A percentile compares a stretch with the other conserved stretches of the same genome.
These are phyloP conservation scores for Platanus orientalis DNA, from an alignment of 164 flowering plant genomes.

Conservation along the genomic window DNA sequence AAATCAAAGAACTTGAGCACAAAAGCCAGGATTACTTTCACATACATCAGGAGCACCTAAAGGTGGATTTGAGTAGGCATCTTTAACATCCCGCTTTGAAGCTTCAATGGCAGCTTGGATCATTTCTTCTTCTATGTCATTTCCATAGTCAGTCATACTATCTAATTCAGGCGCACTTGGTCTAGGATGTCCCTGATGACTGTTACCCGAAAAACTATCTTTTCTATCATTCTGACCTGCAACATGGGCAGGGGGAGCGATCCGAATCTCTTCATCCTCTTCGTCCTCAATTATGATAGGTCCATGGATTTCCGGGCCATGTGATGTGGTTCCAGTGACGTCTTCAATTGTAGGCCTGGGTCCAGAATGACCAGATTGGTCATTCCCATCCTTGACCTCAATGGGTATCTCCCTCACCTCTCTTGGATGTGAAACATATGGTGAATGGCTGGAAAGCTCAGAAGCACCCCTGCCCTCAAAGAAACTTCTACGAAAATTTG, in stretches of 20 bases:
- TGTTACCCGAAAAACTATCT: conserved; percentile 9
- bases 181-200: conserved; percentile 16
- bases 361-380: conserved; percentile 41
- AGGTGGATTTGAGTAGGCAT: conserved; percentile 22
- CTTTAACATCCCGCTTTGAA: conserved; percentile 67
- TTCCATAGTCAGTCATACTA: conserved; percentile 36
- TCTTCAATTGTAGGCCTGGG: conserved; percentile 59
- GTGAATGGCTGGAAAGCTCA: conserved; percentile 30
- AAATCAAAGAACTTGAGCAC: background rate
- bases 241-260: conserved; percentile 18
- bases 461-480: conserved; percentile 33
- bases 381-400: conserved; percentile 65
- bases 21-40: background rate
- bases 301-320: conserved; percentile 51
- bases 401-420: conserved; percentile 90
- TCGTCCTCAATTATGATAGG: conserved; percentile 60
- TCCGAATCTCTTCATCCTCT: conserved; percentile 43
- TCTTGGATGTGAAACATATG: conserved; percentile 76
- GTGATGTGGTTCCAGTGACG: conserved; percentile 48
- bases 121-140: conserved; percentile 97
- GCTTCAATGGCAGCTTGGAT: conserved; percentile 96
- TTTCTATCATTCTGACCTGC: conserved; percentile 13
- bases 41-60: conserved; percentile 28
- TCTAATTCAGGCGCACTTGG: conserved; percentile 54
- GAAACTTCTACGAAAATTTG: conserved; percentile 35